Evolutionary conservation across 768 basidiomycete species (phyloP).

Genomic region (Thelephora ganbajun): DNA sequence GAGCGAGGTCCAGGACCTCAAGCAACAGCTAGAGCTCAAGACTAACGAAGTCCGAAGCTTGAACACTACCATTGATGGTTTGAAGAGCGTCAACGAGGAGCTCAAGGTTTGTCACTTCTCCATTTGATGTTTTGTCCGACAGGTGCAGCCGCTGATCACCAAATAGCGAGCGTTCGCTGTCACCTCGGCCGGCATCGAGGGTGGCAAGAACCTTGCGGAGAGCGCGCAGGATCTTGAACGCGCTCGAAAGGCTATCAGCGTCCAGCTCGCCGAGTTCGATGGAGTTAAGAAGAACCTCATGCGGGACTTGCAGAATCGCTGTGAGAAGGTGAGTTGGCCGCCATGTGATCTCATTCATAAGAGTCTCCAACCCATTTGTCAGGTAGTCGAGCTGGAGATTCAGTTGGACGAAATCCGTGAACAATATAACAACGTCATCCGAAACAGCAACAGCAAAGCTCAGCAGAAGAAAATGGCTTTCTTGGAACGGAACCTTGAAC

Average conservation of each 20-base stretch:
- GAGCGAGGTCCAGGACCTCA: conserved; percentile 74
- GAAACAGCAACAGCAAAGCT: conserved; percentile 95
- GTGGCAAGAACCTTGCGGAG: conserved; percentile 92
- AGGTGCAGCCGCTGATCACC: neutral
- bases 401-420: conserved; percentile 97
- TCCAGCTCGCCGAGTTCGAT: conserved; percentile 98
- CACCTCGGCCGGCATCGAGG: conserved; percentile 93
- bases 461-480: conserved; percentile 99
- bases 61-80: conserved; percentile 77
- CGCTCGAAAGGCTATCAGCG: conserved; percentile 90
- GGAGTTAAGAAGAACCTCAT: conserved; percentile 97
- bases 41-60: conserved; percentile 72
- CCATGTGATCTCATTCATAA: neutral
- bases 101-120: conserved; percentile 61
- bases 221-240: conserved; percentile 96
- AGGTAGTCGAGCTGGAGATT: conserved; percentile 99
- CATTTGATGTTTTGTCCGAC: neutral
- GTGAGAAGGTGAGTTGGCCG: conserved; percentile 67
- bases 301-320: conserved; percentile 97
- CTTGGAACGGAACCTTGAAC: conserved; percentile 91
- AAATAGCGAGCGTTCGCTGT: conserved; percentile 91
- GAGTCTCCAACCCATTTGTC: neutral
- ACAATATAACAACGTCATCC: conserved; percentile 97
- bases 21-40: conserved; percentile 80
- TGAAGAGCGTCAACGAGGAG: conserved; percentile 95